phyloP scores from a whole-genome alignment of 2,329 filamentous ascomycete species.

The Orbilia brochopaga region DNA sequence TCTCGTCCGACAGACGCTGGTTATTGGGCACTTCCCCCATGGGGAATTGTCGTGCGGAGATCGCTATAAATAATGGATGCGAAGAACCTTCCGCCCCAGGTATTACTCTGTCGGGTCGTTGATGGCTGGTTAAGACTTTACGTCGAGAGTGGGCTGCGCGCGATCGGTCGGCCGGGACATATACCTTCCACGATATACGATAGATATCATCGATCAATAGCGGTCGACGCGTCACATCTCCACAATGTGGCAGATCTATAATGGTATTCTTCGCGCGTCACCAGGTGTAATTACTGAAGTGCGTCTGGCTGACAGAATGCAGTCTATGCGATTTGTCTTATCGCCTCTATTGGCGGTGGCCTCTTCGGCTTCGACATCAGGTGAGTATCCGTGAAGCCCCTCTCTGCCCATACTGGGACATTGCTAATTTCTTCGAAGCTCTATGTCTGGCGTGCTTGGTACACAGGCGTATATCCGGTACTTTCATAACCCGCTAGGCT shows the following conservation, averaged over 20 bases:
- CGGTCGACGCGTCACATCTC: neutral
- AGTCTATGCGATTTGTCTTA: slow-evolving; percentile 68
- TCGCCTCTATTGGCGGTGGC: slow-evolving; percentile 67
- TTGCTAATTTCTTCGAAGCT: slow-evolving; percentile 14
- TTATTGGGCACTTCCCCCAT: neutral
- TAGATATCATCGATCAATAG: neutral
- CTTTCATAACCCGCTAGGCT: slow-evolving; percentile 66
- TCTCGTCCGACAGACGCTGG: neutral
- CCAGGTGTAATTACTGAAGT: neutral
- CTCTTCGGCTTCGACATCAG: slow-evolving; percentile 82
- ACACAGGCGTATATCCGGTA: slow-evolving; percentile 74
- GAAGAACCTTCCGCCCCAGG: neutral
- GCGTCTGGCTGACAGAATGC: neutral
- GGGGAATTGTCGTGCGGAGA: neutral
- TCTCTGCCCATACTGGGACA: neutral
- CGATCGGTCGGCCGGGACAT: too few species aligned
- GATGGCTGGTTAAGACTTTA: neutral
- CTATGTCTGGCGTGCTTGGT: slow-evolving; percentile 72
- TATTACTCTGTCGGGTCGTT: neutral
- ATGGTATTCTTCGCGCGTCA: too few species aligned
- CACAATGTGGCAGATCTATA: slow-evolving; percentile 17
- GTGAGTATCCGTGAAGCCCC: slow-evolving; percentile 55
- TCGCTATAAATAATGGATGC: slow-evolving; percentile 22
- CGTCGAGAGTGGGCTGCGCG: neutral
- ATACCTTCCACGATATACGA: neutral